Evolutionary conservation across 148 eudicot genomes (phyloP).

Genomic region (Pharnaceum exiguum): DNA sequence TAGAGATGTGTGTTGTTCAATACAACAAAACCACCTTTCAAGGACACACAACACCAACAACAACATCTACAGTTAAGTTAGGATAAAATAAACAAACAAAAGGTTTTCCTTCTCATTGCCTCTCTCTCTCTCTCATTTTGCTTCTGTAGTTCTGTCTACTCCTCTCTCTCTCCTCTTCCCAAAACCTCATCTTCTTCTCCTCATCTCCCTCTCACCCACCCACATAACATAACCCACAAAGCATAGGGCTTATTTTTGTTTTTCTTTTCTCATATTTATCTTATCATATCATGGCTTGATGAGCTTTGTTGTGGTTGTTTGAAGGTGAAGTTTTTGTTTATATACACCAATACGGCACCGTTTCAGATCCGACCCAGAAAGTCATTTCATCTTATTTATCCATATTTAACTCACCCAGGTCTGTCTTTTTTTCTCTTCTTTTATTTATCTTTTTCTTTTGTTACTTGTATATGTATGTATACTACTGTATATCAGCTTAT

Average conservation of each 20-base stretch:
- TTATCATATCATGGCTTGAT: too few species aligned
- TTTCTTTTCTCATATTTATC: too few species aligned
- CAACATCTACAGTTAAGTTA: too few species aligned
- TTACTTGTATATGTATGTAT: neutral
- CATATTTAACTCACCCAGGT: constrained; percentile 19
- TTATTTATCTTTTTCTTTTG: neutral
- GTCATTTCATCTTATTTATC: constrained; percentile 2
- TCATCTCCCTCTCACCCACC: neutral
- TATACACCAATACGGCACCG: constrained; percentile 18
- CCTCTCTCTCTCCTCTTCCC: constrained; percentile 5
- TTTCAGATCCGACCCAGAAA: constrained; percentile 21
- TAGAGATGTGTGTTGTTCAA: constrained; percentile 39
- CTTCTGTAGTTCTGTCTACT: neutral
- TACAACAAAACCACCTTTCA: constrained; percentile 42
- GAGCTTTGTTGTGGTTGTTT: neutral
- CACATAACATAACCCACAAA: neutral
- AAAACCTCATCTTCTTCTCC: constrained; percentile 20
- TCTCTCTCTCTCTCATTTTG: neutral
- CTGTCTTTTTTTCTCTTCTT: constrained; percentile 4
- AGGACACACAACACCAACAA: constrained; percentile 28
- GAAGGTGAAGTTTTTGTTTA: neutral
- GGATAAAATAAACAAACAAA: too few species aligned
- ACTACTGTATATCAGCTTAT: constrained; percentile 5
- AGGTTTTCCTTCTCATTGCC: too few species aligned
- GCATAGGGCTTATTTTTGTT: constrained; percentile 29